Base-by-base conservation (phyloP, 495 filamentous ascomycete species). In the Penicillium tannophilum region DNA sequence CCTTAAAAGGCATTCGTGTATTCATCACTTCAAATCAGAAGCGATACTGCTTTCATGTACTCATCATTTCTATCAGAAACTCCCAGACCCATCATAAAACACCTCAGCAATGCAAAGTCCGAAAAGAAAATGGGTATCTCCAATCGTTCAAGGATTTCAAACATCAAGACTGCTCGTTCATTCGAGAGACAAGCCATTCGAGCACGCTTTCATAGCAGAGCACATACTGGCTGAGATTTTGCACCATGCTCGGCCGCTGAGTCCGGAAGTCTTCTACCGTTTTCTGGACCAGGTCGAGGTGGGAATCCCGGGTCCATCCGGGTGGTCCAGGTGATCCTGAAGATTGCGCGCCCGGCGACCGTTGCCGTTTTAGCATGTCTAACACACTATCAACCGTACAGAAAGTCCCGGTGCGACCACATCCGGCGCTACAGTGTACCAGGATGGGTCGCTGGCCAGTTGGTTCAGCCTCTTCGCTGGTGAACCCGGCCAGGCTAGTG, bases 321-420 rank as follows among this genome's bases (percentile, higher is more conserved):
- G 58, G 31, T 2, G 33, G 43, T 9, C 45, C 52, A 4, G 58
- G 36, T 1, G 33, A 48, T 2, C 33, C 43, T 3, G 14, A 46
- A 9, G 67, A 44, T 2, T 54, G 42, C 6, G 54, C 47, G 44
- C 30, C 31, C 30, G 59, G 61, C 53, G 76, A 61, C 33, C 85
- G 82, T 67, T 96, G 92, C 33, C 88, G 84, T 75, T 93, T 94
- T 41, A 98, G 72, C 86, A 96, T 94, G 69, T 93, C 91, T 50
- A 98, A 84, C 12, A 97, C 95, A 51, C 87, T 92, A 68, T 98
- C 94, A 28, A 98, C 91, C 0, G 94, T 95, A 71, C 94, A 98
- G 60, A 98, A 98, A 0, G 95, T 91, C 4, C 94, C 94, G 0
- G 94, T 98, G 6, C 94, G 87, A 4, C 94, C 94, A 74, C 94